A percentile compares a stretch with the other conserved stretches of the same genome.
Evolutionary conservation across 2,329 filamentous ascomycete species (phyloP).

Genomic region (Escovopsis sp.): DNA sequence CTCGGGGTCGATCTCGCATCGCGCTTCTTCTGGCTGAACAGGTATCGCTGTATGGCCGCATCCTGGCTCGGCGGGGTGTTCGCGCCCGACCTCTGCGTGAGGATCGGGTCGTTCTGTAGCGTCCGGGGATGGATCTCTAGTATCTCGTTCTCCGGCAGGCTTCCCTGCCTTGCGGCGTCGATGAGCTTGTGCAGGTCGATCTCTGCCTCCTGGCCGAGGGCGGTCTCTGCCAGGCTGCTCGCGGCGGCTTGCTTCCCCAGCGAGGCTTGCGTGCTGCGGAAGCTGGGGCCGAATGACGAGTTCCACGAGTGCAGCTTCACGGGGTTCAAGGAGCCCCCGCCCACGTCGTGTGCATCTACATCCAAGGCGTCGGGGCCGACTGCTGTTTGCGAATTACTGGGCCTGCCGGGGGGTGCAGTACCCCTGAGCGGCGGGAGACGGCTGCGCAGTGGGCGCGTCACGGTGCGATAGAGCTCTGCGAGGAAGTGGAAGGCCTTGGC

Average conservation of each 20-base stretch:
- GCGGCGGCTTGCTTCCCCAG: neutral
- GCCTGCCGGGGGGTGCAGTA: slow-evolving; percentile 5
- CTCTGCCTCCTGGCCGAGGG: slow-evolving; percentile 3
- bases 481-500: slow-evolving; percentile 14
- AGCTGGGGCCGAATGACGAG: neutral
- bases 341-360: neutral
- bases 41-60: slow-evolving; percentile 16
- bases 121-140: slow-evolving; percentile 28
- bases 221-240: slow-evolving; percentile 1
- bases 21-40: slow-evolving; percentile 7
- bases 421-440: slow-evolving; percentile 13
- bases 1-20: neutral
- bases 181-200: slow-evolving; percentile 19
- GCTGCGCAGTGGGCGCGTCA: slow-evolving; percentile 10
- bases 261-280: neutral
- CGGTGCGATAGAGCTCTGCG: slow-evolving; percentile 6
- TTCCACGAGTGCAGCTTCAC: neutral
- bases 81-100: slow-evolving; percentile 14
- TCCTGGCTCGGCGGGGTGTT: slow-evolving; percentile 27
- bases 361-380: neutral
- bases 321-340: neutral
- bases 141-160: slow-evolving; percentile 12
- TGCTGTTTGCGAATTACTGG: too few species aligned
- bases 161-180: slow-evolving; percentile 16
- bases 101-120: slow-evolving; percentile 23